phyloP scores from a whole-genome alignment of 1,139 yeast genomes.

The Spathaspora sp. region DNA sequence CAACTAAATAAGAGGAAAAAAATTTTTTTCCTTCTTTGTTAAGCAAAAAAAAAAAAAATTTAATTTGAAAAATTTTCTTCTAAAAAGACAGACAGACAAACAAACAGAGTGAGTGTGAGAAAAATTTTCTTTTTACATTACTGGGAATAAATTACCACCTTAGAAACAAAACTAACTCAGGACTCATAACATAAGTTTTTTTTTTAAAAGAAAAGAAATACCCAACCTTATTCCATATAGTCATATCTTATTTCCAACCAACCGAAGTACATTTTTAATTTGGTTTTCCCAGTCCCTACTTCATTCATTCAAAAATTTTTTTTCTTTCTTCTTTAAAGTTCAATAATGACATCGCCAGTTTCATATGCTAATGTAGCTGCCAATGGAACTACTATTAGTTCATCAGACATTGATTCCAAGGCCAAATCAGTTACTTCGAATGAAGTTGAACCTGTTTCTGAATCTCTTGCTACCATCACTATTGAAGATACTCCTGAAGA shows the following conservation, averaged over 20 bases:
- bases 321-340: background rate
- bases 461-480: background rate
- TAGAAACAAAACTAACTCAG: background rate
- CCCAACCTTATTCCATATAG: too few species aligned
- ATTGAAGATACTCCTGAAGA: conserved; percentile 14
- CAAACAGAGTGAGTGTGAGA: background rate
- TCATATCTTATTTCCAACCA: too few species aligned
- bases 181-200: conserved; percentile 1
- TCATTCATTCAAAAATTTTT: background rate
- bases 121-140: background rate
- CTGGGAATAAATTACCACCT: background rate
- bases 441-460: conserved; percentile 2
- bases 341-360: conserved; percentile 13
- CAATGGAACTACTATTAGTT: conserved; percentile 19
- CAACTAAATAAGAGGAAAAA: background rate
- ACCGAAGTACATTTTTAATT: background rate
- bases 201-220: too few species aligned
- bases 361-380: conserved; percentile 46
- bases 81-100: background rate
- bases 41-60: background rate
- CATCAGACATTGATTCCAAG: conserved; percentile 8
- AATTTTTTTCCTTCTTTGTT: background rate
- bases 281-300: background rate
- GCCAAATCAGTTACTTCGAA: background rate
- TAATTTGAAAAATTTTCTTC: conserved; percentile 1